Base-by-base conservation (phyloP, 202 grass and related monocot genomes). In the Zoysia matrella region DNA sequence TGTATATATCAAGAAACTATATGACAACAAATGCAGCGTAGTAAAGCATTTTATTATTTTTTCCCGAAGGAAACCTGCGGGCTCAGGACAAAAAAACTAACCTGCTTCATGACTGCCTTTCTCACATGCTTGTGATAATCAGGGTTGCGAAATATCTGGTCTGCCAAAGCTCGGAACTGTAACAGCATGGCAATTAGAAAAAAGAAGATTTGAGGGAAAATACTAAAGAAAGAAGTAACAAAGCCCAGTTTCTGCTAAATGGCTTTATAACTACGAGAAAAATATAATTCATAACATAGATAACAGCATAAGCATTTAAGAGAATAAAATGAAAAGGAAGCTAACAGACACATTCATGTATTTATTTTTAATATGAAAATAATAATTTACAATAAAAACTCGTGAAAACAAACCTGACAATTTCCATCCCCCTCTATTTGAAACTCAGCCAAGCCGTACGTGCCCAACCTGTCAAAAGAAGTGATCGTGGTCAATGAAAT, bases 161-260 rank as follows among this genome's bases (percentile, higher is more conserved):
- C 96, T 70, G 96, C 96, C 86, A 99, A 71, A 89, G 96, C 91
- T 92, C 96, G 93, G 86, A 99, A 99, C 96, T 99, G 89, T 82
- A 80, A 67, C 10, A 84, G 45, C 12, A 65, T 51, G 9, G 22
- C 11, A 76, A 42, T 72, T 8, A 47, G 3, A 65, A 76, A 84
- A 52, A 39, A 46, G 7, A 71, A 70, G 12, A 60, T 10, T 71
- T 58, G 47, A 64, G 39, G 8, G 63, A 56, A 58, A 8, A 79
- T 1, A 14, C 1, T 47, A 47, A 75, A 60, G 18, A 40, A 87
- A 65, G 2, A 47, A 53, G 11, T 80, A 53, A 62, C 3, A n/a
- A 46, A 70, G 47, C 14, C 72, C 18, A 50, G 5, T 18, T 6
- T 51, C 15, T 42, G 6, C 7, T 62, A 50, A 52, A 62, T 69